Evolutionary conservation across 2,329 filamentous ascomycete species (phyloP).

Genomic region (Apiospora marii): DNA sequence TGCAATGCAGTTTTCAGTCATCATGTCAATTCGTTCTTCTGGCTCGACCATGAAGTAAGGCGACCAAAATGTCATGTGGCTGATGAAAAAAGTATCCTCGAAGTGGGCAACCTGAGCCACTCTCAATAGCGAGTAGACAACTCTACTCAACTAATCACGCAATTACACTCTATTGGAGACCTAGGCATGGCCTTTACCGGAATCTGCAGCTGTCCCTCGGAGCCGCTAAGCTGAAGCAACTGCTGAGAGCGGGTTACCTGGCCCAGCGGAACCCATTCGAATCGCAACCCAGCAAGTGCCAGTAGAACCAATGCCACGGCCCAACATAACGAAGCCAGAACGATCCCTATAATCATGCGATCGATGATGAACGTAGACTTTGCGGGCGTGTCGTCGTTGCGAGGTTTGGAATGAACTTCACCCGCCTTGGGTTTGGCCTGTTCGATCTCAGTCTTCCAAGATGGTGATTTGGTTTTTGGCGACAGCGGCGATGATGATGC

Average conservation of each 20-base stretch:
- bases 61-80: too few relatives aligned
- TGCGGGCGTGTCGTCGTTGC: background rate
- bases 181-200: background rate
- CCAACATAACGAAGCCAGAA: constrained; percentile 8
- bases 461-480: background rate
- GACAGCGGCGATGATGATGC: background rate
- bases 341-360: background rate
- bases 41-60: too few relatives aligned
- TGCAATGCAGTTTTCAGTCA: background rate
- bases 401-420: background rate
- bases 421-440: background rate
- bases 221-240: background rate
- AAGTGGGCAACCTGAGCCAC: background rate
- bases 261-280: constrained; percentile 10
- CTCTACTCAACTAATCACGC: background rate
- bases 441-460: background rate
- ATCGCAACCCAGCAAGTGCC: background rate
- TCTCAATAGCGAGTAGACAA: background rate
- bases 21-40: too few relatives aligned
- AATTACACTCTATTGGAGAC: constrained; percentile 11
- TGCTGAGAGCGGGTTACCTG: background rate
- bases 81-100: too few relatives aligned
- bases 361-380: constrained; percentile 3
- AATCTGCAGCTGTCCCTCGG: background rate
- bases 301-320: background rate